A percentile compares a stretch with the other conserved stretches of the same genome.
phyloP scores from a whole-genome alignment of 805 yeast species.

The Clavispora asparagi region DNA sequence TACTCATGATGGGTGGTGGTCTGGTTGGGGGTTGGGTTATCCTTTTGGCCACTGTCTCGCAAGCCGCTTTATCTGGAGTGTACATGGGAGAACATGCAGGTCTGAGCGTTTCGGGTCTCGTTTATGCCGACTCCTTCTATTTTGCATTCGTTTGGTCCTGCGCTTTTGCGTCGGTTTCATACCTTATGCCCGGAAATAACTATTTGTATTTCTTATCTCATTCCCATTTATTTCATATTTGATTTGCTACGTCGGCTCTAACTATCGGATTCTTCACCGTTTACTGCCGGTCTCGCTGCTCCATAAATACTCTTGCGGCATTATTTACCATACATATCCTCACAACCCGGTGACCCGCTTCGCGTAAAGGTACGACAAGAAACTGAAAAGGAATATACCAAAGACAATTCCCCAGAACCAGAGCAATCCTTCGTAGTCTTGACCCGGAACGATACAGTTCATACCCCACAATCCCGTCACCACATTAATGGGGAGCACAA shows the following conservation, averaged over 20 bases:
- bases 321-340: neutral
- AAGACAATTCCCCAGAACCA: conserved; percentile 39
- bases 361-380: conserved; percentile 37
- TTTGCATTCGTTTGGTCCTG: too few species aligned
- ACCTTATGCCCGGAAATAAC: too few species aligned
- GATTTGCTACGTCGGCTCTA: too few species aligned
- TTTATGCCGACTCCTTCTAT: too few species aligned
- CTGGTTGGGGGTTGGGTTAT: neutral
- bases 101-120: neutral
- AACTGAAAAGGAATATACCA: conserved; percentile 28
- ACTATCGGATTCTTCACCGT: too few species aligned
- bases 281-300: neutral
- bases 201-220: too few species aligned
- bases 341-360: conserved; percentile 35
- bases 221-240: too few species aligned
- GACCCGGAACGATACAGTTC: conserved; percentile 97
- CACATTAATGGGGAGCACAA: conserved; percentile 90
- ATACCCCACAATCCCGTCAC: conserved; percentile 98
- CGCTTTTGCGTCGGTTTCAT: too few species aligned
- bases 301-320: neutral
- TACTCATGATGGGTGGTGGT: conserved; percentile 29
- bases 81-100: neutral
- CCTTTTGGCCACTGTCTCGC: neutral
- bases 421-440: conserved; percentile 37
- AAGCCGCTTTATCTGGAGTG: neutral